phyloP scores from a whole-genome alignment of 2,329 filamentous ascomycete genomes.

The Fusarium pseudoanthophilum region DNA sequence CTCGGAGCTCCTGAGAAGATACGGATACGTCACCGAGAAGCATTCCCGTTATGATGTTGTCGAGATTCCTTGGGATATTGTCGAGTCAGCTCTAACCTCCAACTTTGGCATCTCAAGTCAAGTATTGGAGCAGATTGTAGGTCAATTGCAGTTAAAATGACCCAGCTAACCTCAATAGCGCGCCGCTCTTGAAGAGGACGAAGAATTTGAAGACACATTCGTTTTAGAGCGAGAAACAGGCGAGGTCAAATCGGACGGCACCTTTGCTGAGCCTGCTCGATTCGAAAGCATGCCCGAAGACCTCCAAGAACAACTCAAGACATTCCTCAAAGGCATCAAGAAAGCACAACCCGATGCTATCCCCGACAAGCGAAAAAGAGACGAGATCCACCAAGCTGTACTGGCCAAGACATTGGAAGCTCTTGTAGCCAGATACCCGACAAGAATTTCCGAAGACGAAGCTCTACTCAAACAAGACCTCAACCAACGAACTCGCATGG shows the following conservation, averaged over 20 bases:
- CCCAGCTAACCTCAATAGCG: constrained; percentile 48
- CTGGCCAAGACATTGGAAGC: constrained; percentile 53
- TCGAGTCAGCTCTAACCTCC: constrained; percentile 59
- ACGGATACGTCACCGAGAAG: constrained; percentile 85
- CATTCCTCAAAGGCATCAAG: constrained; percentile 60
- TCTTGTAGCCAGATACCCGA: constrained; percentile 56
- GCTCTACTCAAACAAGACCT: constrained; percentile 49
- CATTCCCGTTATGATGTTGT: constrained; percentile 85
- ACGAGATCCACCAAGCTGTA: constrained; percentile 57
- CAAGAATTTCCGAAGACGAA: constrained; percentile 55
- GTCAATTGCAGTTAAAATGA: too few relatives aligned
- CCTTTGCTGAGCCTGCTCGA: constrained; percentile 51
- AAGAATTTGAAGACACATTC: constrained; percentile 79
- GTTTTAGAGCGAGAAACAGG: constrained; percentile 69
- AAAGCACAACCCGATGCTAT: constrained; percentile 56
- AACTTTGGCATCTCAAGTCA: constrained; percentile 52
- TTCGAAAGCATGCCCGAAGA: constrained; percentile 60
- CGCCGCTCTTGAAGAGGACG: constrained; percentile 67
- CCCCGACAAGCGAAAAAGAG: constrained; percentile 61
- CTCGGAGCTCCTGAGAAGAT: constrained; percentile 83
- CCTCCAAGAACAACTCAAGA: constrained; percentile 62
- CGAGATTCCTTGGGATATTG: constrained; percentile 74
- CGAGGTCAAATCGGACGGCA: constrained; percentile 62
- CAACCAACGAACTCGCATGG: constrained; percentile 64
- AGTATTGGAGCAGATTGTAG: constrained; percentile 56